Base-by-base conservation (phyloP, 176 grass and related monocot species). In the Zea luxurians region DNA sequence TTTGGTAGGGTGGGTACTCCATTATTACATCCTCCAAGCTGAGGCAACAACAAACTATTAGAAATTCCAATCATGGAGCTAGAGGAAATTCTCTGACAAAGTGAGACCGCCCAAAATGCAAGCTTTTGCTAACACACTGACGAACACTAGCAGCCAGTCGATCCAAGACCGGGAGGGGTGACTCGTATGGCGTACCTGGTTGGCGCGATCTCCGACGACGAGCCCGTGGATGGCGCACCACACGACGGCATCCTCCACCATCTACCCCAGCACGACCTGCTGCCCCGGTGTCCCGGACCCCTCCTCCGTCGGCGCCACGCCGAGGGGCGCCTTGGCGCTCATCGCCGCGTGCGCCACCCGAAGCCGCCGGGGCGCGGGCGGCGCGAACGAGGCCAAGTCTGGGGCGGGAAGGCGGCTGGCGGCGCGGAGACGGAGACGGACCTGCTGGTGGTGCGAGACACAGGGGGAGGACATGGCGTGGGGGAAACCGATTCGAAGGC, bases 161-260 rank as follows among this genome's bases (percentile, higher is more conserved):
- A 61, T 16, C 7, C 3, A 27, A 21, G 10, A 20, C 15, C 10
- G 17, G 37, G 8, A 44, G 35, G 1, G 8, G 41, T 3, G 52
- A 57, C 53, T 1, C 17, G 53, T 57, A n/a, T 15, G 18, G 37
- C 76, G 36, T 83, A 93, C 88, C 88, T 67, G 71, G 18, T 85
- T 20, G 4, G 70, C 57, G 68, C 88, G 87, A 63, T 93, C 91
- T 63, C 91, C 91, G 54, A 93, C 88, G 64, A 93, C 75, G 18
- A 93, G 82, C 46, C 91, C 91, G 83, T 93, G 43, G 37, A 80
- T 64, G 80, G 88, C 81, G 62, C 82, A 85, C 91, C 91, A 93
- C 10, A 88, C 75, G 37, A 83, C 13, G 15, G 91, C 88, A 6
- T 83, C 82, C 18, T 83, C 86, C 42, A 69, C 75, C 85, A 93